Conservation (phyloP, 495 filamentous ascomycete genomes). For the Chaetomidium leptoderma region DNA sequence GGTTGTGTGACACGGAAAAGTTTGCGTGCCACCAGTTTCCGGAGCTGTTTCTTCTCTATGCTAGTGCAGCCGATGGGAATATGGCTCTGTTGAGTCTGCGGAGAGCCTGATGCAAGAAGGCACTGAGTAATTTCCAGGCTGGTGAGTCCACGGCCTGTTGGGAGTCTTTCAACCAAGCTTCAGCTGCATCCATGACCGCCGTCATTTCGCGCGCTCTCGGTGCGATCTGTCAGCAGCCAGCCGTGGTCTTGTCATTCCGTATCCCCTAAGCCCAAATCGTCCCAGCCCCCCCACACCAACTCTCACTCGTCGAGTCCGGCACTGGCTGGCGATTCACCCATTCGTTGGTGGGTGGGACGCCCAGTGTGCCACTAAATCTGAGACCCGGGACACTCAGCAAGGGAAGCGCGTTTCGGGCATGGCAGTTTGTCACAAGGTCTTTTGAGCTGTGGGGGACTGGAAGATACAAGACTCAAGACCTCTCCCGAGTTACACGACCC, state of each 20-base stretch:
- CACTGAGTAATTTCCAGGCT: no score
- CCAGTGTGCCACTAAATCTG: neutral
- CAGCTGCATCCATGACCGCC: neutral
- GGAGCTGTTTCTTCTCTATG: neutral
- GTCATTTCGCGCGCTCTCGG: constrained; percentile 1
- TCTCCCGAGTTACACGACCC: neutral
- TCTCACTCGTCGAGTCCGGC: neutral
- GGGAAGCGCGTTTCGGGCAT: neutral
- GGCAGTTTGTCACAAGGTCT: neutral
- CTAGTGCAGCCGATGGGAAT: neutral
- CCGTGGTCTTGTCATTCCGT: neutral
- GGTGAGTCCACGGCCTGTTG: neutral
- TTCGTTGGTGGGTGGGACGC: neutral
- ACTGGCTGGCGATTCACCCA: neutral
- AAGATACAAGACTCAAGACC: neutral
- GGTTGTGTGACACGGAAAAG: neutral
- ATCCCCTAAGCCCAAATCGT: constrained; percentile 1
- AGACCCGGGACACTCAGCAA: neutral
- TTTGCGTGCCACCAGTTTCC: neutral
- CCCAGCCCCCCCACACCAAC: constrained; percentile 1
- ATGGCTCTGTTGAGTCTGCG: no score
- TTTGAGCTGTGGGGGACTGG: neutral
- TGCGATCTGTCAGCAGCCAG: neutral
- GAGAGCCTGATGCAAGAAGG: no score
- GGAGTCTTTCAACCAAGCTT: neutral